phyloP scores from a whole-genome alignment of 805 yeast genomes.

The Kurtzmaniella fragi region DNA sequence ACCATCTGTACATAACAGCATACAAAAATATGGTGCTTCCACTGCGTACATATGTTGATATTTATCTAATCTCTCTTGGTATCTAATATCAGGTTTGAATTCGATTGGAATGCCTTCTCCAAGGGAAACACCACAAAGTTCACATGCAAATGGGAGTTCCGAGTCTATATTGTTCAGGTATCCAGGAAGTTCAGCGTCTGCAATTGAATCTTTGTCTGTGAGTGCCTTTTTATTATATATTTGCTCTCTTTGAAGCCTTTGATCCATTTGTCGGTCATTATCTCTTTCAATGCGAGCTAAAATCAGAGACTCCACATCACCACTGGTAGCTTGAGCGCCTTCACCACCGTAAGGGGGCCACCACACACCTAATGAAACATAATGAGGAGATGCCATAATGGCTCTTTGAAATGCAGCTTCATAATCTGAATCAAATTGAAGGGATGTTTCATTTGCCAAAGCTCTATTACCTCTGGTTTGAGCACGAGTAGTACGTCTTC shows the following conservation, averaged over 20 bases:
- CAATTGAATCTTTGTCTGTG: slow-evolving; percentile 21
- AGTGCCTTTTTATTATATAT: slow-evolving; percentile 24
- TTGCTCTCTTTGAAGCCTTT: slow-evolving; percentile 26
- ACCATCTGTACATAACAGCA: slow-evolving; percentile 40
- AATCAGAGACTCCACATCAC: slow-evolving; percentile 23
- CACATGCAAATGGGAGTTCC: slow-evolving; percentile 34
- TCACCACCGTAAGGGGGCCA: not conserved
- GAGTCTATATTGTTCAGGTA: slow-evolving; percentile 27
- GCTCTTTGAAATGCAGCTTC: too few relatives aligned
- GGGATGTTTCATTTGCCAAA: too few relatives aligned
- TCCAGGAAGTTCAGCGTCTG: slow-evolving; percentile 17
- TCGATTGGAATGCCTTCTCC: slow-evolving; percentile 67
- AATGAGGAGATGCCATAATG: too few relatives aligned
- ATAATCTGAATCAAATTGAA: too few relatives aligned
- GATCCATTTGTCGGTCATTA: slow-evolving; percentile 31
- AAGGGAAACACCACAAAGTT: slow-evolving; percentile 65
- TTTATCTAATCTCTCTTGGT: slow-evolving; percentile 20
- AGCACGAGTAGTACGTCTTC: too few relatives aligned
- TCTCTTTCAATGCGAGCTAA: slow-evolving; percentile 37
- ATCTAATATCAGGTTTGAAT: slow-evolving; percentile 32
- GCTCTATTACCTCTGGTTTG: too few relatives aligned
- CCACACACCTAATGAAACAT: too few relatives aligned
- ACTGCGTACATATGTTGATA: slow-evolving; percentile 23
- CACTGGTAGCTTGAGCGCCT: not conserved
- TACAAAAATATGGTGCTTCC: slow-evolving; percentile 66